These are phyloP conservation scores for Thermoascus crustaceus DNA, from an alignment of 2,329 filamentous ascomycete species.

Conservation along the genomic window DNA sequence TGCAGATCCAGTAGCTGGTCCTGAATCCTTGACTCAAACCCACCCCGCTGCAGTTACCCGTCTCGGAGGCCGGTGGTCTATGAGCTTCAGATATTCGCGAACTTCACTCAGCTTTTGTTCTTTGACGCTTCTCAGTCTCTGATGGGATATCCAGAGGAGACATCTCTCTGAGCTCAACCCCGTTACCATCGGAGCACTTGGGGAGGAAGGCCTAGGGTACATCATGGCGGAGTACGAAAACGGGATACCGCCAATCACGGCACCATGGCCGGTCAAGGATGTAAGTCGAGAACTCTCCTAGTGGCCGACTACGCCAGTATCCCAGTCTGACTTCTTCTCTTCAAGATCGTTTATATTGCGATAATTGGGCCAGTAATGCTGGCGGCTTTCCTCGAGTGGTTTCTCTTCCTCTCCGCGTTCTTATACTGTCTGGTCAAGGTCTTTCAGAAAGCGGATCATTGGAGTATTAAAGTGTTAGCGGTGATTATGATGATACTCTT, in stretches of 20 bases:
- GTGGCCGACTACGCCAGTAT: conserved; percentile 10
- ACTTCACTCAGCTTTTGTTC: too few species aligned
- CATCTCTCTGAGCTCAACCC: too few species aligned
- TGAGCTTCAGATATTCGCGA: too few species aligned
- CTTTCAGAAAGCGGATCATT: conserved; percentile 80
- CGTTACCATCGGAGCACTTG: too few species aligned
- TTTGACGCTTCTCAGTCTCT: too few species aligned
- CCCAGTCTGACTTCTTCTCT: conserved; percentile 10
- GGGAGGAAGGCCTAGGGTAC: too few species aligned
- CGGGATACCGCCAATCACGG: conserved; percentile 12
- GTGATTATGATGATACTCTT: conserved; percentile 67
- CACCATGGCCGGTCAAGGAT: conserved; percentile 30
- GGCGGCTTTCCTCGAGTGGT: conserved; percentile 83
- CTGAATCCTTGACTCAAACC: too few species aligned
- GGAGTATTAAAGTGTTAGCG: conserved; percentile 72
- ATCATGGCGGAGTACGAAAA: conserved; percentile 8
- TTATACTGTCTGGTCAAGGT: conserved; percentile 85
- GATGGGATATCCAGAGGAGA: too few species aligned
- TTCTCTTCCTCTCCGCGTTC: conserved; percentile 90
- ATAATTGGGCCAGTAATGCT: conserved; percentile 76
- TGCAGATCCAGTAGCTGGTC: too few species aligned
- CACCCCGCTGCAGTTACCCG: too few species aligned
- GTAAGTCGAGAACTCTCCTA: conserved; percentile 18
- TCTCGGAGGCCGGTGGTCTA: too few species aligned
- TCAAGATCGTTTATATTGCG: conserved; percentile 73